A percentile compares a stretch with the other conserved stretches of the same genome.
These are phyloP conservation scores for Nakaseomyces sp. DNA, from an alignment of 1,139 yeast genomes.

Conservation along the genomic window DNA sequence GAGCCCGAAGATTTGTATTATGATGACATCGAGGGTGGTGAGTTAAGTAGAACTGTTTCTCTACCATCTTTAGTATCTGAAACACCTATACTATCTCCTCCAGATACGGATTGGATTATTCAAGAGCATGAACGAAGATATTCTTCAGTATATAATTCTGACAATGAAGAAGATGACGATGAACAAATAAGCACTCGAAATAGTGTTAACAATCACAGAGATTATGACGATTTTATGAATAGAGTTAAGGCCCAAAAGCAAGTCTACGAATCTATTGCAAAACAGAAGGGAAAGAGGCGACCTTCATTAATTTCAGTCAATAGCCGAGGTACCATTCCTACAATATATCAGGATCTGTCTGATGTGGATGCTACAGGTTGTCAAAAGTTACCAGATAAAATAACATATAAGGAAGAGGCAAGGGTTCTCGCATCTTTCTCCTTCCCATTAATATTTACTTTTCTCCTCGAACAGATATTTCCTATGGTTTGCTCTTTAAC, in stretches of 20 bases:
- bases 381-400: slow-evolving; percentile 35
- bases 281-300: slow-evolving; percentile 18
- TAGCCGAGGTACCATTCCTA: slow-evolving; percentile 31
- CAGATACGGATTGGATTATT: slow-evolving; percentile 54
- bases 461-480: slow-evolving; percentile 61
- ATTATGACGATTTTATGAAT: slow-evolving; percentile 37
- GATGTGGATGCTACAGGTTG: slow-evolving; percentile 34
- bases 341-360: slow-evolving; percentile 25
- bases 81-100: slow-evolving; percentile 40
- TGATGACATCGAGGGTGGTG: slow-evolving; percentile 39
- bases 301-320: slow-evolving; percentile 24
- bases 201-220: slow-evolving; percentile 12
- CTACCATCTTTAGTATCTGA: slow-evolving; percentile 55
- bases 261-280: slow-evolving; percentile 22
- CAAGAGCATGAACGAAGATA: slow-evolving; percentile 61
- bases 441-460: slow-evolving; percentile 57
- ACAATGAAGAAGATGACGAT: slow-evolving; percentile 18
- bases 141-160: slow-evolving; percentile 32
- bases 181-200: slow-evolving; percentile 13
- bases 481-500: slow-evolving; percentile 63
- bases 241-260: slow-evolving; percentile 27
- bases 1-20: slow-evolving; percentile 35
- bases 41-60: slow-evolving; percentile 38
- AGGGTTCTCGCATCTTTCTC: slow-evolving; percentile 46
- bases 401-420: slow-evolving; percentile 41